Base-by-base conservation (phyloP, 192 early-diverging fungal species). In the Podila epicladia region DNA sequence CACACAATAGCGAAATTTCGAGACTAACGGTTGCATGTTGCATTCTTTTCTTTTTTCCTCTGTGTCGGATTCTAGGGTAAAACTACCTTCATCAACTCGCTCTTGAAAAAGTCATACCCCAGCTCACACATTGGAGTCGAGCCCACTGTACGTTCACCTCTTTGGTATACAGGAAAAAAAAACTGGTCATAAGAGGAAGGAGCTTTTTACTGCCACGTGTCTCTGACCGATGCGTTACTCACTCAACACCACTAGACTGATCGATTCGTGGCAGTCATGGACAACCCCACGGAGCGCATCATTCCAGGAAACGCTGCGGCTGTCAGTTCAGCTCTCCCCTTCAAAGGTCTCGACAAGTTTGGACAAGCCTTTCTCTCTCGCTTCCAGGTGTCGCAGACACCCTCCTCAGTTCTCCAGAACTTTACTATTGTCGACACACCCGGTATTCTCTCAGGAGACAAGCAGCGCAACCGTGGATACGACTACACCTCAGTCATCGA, bases 341-440 rank as follows among this genome's bases (percentile, higher is more conserved):
- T 94, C 75, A 87, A 88, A 38, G 92, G 90, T 1, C 82, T 96
- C 48, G 87, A 92, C 65, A 84, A 88, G 58, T 95, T 95, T 71
- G 94, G 94, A 45, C 89, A 89, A 58, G 86, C 87, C n/a, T 96
- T 93, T 64, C 85, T 96, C 37, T 91, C 90, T 22, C 89, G 93
- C 41, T 94, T 95, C 82, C 93, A 96, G 74, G 93, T 95, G 0
- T 95, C 94, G 15, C 90, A 94, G 68, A 86, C 92, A 33, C 88
- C 89, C 57, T 91, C 92, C 8, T 88, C 94, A 13, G 84, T 93
- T 33, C 84, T 96, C 24, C 86, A 90, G 51, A 92, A 94, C 70
- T 85, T 96, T 82, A 95, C 92, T 33, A 84, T 96, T 31, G 90
- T 96, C 28, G 94, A 96, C 76, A 94, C 93, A 13, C 95, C 95